Evolutionary conservation across 768 basidiomycete species (phyloP).

Genomic region (Rhodocollybia butyracea): DNA sequence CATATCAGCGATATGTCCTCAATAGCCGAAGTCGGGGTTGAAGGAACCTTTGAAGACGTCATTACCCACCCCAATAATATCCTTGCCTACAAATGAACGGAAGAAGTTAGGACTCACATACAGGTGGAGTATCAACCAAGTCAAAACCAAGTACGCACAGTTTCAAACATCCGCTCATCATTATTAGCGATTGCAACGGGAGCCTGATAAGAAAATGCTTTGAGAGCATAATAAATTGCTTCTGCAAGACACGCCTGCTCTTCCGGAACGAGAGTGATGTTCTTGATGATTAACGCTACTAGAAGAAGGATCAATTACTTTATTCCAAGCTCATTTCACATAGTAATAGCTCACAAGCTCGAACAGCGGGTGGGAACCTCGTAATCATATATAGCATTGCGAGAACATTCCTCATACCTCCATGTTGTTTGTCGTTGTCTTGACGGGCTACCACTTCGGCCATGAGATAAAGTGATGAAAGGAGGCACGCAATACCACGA

Average conservation of each 20-base stretch:
- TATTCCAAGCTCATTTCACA: neutral
- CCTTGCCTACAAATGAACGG: neutral
- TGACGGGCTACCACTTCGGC: slow-evolving; percentile 18
- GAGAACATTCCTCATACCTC: slow-evolving; percentile 13
- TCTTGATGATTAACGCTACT: slow-evolving; percentile 22
- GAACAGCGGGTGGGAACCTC: slow-evolving; percentile 24
- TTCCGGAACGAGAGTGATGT: slow-evolving; percentile 16
- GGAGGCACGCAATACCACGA: slow-evolving; percentile 27
- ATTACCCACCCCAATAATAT: neutral
- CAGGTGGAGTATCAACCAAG: neutral
- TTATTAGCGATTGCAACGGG: slow-evolving; percentile 15
- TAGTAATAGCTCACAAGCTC: slow-evolving; percentile 14
- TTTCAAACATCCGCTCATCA: slow-evolving; percentile 15
- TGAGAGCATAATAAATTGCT: slow-evolving; percentile 18
- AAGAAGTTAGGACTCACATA: neutral
- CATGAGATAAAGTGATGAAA: slow-evolving; percentile 25
- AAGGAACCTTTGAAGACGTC: neutral
- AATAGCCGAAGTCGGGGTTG: neutral
- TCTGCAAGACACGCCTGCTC: slow-evolving; percentile 23
- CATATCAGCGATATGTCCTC: slow-evolving; percentile 20
- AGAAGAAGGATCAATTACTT: neutral
- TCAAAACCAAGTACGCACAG: slow-evolving; percentile 6
- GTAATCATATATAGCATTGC: slow-evolving; percentile 18
- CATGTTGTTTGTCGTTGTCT: slow-evolving; percentile 13
- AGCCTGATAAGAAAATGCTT: slow-evolving; percentile 17